phyloP scores from a whole-genome alignment of 495 filamentous ascomycete species.

The Parathielavia appendiculata region DNA sequence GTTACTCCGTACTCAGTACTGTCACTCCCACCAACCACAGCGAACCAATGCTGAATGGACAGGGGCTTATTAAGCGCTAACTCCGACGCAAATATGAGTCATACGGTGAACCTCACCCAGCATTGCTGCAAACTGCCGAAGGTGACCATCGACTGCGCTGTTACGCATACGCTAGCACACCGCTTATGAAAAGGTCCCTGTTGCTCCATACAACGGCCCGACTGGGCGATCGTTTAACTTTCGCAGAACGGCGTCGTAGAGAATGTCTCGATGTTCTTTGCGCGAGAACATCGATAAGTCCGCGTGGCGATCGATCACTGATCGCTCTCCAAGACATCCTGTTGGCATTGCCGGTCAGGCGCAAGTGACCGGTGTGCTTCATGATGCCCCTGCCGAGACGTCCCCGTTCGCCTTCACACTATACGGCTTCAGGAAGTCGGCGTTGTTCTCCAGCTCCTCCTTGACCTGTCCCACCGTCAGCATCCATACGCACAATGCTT shows the following conservation, averaged over 20 bases:
- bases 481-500: neutral
- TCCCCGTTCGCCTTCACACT: constrained; percentile 45
- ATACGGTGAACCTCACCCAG: neutral
- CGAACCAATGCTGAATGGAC: neutral
- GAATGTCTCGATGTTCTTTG: neutral
- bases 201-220: no score
- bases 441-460: constrained; percentile 37
- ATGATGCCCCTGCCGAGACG: constrained; percentile 26
- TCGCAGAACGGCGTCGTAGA: neutral
- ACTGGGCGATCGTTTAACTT: no score
- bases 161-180: neutral
- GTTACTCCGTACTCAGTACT: no score
- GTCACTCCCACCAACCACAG: neutral
- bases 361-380: neutral
- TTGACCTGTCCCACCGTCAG: constrained; percentile 34
- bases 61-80: neutral
- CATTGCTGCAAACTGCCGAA: neutral
- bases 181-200: no score
- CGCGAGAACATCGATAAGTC: neutral
- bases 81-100: neutral
- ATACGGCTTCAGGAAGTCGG: constrained; percentile 71
- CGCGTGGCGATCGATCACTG: neutral
- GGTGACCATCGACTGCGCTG: neutral
- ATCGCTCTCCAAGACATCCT: neutral
- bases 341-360: no score